Evolutionary conservation across 768 basidiomycete species (phyloP).

Genomic region (Pilatotrama ljubarskyi): DNA sequence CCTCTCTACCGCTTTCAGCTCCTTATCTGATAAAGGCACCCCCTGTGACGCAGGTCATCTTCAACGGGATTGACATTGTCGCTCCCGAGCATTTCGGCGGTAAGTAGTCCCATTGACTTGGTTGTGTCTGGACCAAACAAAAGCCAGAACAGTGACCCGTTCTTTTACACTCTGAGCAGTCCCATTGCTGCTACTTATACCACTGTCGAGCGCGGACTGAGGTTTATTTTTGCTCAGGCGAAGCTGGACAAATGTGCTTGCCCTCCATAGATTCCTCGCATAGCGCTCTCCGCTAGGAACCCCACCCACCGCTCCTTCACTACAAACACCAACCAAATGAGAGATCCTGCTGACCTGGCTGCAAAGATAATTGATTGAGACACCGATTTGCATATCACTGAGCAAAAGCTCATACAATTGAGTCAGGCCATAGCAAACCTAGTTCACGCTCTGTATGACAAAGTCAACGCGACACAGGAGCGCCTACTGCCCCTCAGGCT

Average conservation of each 20-base stretch:
- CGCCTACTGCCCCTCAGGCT: conserved; percentile 30
- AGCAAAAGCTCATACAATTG: not conserved
- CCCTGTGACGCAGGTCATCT: conserved; percentile 21
- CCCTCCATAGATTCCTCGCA: conserved; percentile 26
- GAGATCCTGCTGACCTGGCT: conserved; percentile 33
- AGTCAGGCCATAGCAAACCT: conserved; percentile 24
- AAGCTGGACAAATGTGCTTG: not conserved
- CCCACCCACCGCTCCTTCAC: conserved; percentile 34
- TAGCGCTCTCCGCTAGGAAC: conserved; percentile 34
- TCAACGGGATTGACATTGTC: conserved; percentile 33
- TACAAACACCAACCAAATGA: conserved; percentile 25
- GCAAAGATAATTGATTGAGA: conserved; percentile 17
- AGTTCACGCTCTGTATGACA: conserved; percentile 29
- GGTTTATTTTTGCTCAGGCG: not conserved
- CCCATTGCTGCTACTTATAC: conserved; percentile 34
- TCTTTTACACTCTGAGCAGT: conserved; percentile 33
- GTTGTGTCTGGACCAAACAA: conserved; percentile 36
- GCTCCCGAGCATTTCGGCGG: conserved; percentile 29
- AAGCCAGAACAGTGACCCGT: conserved; percentile 32
- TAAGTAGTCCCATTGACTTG: conserved; percentile 28
- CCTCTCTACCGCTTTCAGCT: no score
- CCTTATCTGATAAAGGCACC: conserved; percentile 6
- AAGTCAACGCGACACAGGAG: conserved; percentile 24
- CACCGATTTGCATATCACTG: not conserved
- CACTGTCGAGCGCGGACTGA: conserved; percentile 31